Evolutionary conservation across 2,329 filamentous ascomycete genomes (phyloP), one percentile per base, ranked within the genome.

Genomic region (Nemania serpens): DNA sequence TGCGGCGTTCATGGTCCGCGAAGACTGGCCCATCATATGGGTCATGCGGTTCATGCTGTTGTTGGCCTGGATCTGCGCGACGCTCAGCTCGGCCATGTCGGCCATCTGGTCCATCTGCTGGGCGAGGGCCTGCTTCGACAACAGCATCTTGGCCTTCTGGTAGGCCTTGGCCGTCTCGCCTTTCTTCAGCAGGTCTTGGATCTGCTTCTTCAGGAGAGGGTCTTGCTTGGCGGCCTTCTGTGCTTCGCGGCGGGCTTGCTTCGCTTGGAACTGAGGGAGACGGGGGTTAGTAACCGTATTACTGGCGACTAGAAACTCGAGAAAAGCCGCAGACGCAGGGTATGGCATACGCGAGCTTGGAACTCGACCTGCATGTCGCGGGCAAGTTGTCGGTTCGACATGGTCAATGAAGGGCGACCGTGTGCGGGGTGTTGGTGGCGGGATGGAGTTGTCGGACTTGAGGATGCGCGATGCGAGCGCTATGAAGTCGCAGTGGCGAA

Each of bases 21-120:
- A 84, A 4, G 82, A 85, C 74, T 84, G 82, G 22, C 80, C 81
- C 83, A 87, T 86, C 83, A 86, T 86, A 69, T 82, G 75, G 59
- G 84, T 86, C 84, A 87, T 87, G 66, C 84, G 82, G 76, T 87
- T 87, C 84, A 87, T 86, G 58, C 83, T 78, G 67, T 86, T 87
- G 76, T 87, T 87, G 71, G 84, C 84, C 76, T 87, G 83, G 74
- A 87, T 86, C 78, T 87, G 84, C 2, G 83, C 81, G 48, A 82
- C 81, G 29, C 79, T 83, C 29, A 86, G 77, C 74, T 87, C 84
- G 25, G 84, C 84, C 83, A 86, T 85, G 75, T 87, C 84, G 74
- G 84, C 84, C 72, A 85, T 84, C 74, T 84, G 82, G 74, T 87
- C 84, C 82, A 87, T 86, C 75, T 87, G 84, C 70, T 83, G 79